Evolutionary conservation across 225 moss, liverwort and hornwort species (phyloP), one percentile per base, ranked within the genome.

Genomic region (Bryoerythrophyllum caledonicum): DNA sequence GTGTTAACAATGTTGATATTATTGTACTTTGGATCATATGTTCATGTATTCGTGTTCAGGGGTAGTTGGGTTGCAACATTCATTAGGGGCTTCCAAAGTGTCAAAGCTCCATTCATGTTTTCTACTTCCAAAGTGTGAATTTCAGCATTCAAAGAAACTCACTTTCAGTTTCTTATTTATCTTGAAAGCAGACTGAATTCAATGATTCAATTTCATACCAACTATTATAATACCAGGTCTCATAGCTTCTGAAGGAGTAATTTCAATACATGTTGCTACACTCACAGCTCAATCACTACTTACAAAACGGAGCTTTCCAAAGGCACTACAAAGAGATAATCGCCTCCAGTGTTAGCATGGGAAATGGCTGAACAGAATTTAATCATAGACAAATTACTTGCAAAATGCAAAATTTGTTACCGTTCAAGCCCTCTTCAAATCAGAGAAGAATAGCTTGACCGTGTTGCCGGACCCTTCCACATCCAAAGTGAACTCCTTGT

Each of bases 401-500:
- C 30, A 30, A 21, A 21, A 34, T 14, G 44, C 15, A 44, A 52
- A 2, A 43, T 1, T 21, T 4, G n/a, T 25, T 16, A 37, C 53
- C 15, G 16, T 10, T 80, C 77, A 84, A 56, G 66, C 74, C 30
- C 48, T 81, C 60, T 55, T 74, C 21, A 87, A 57, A 4, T 56
- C 49, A 0, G 81, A 62, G 79, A 87, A 81, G 63, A 56, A 14
- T 56, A 87, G 81, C 43, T 74, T 35, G 0, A 52, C 11, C 0
- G 12, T 8, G 0, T 11, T 6, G 61, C 79, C 76, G 0, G 49
- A 0, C 52, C 87, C 76, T 84, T 79, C 71, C 25, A 75, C 24
- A 5, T 43, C 71, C 1, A 83, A 52, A 0, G 76, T 68, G 48
- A 81, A 89, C 0, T 81, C 79, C 74, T 83, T 83, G 79, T 90